Evolutionary conservation across 2,329 filamentous ascomycete species (phyloP), one percentile per base, ranked within the genome.

Genomic region (Pseudogymnoascus sp.): DNA sequence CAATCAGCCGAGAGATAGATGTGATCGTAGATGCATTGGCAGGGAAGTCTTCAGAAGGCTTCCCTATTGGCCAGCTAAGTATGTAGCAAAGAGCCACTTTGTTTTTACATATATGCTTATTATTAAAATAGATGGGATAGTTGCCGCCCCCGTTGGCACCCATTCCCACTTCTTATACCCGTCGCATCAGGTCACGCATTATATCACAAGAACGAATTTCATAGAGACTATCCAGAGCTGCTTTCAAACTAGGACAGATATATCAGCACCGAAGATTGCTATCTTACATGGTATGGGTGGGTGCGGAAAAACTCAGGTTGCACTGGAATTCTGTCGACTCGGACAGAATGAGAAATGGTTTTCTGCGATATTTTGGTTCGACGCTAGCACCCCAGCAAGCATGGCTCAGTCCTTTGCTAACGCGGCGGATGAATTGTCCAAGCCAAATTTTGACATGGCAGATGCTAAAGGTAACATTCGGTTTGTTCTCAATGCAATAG

Each of bases 291-390:
- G 63, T 9, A 59, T 67, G 14, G 66, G 66, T 11, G 67, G 67
- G 1, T 65, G 67, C 58, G 67, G 67, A 5, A 68, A 68, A 47
- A 64, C 66, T 6, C 67, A 68, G 34, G 61, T 67, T 30, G 66
- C 64, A n/a, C 64, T 67, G 1, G 61, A 67, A 47, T 62, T 66
- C 22, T 67, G 66, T 47, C 59, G 60, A 6, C 60, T 50, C 20
- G 57, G 32, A 25, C 57, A 58, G 11, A 38, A 35, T 25, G 35
- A 61, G 14, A 63, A 63, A 34, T 60, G 60, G 7, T 50, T 63
- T 7, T 47, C 59, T 2, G 18, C 60, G 1, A 63, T 66, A 5
- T 67, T 65, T 14, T 68, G 65, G 66, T 37, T 67, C n/a, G 58
- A 68, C 50, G 62, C 66, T 38, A 64, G 30, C 9, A 65, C 66